These are phyloP conservation scores for Metarhizium sp. DNA, from an alignment of 2,329 filamentous ascomycete species.

Conservation along the genomic window DNA sequence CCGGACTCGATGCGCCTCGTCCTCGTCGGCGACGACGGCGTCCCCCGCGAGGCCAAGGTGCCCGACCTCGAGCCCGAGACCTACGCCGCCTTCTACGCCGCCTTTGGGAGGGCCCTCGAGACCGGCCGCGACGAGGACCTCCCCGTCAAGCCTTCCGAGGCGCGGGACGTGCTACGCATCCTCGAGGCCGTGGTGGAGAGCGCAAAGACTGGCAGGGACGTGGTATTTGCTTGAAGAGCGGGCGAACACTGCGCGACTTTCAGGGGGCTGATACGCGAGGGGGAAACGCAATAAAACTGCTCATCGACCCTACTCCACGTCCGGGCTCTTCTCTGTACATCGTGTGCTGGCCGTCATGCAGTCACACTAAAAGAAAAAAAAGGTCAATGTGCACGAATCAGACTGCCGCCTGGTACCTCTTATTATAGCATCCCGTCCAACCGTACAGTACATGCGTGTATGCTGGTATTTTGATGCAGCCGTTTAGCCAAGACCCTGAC, in stretches of 20 bases:
- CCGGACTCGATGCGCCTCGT: slow-evolving; percentile 51
- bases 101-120: slow-evolving; percentile 37
- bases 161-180: slow-evolving; percentile 42
- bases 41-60: slow-evolving; percentile 37
- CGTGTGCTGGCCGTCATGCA: too few species aligned
- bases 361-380: too few species aligned
- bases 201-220: slow-evolving; percentile 35
- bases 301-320: too few species aligned
- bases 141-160: slow-evolving; percentile 43
- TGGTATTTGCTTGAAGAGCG: slow-evolving; percentile 19
- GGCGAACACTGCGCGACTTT: too few species aligned
- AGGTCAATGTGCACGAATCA: neutral
- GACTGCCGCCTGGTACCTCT: neutral
- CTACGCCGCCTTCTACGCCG: slow-evolving; percentile 58
- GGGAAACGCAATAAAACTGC: too few species aligned
- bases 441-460: neutral
- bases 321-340: too few species aligned
- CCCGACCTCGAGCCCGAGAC: slow-evolving; percentile 56
- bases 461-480: neutral
- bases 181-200: slow-evolving; percentile 44
- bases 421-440: neutral
- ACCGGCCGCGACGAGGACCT: slow-evolving; percentile 39
- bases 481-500: neutral
- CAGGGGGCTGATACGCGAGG: too few species aligned
- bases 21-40: slow-evolving; percentile 40